phyloP scores from a whole-genome alignment of 495 filamentous ascomycete genomes.

The Podospora pseudopauciseta region DNA sequence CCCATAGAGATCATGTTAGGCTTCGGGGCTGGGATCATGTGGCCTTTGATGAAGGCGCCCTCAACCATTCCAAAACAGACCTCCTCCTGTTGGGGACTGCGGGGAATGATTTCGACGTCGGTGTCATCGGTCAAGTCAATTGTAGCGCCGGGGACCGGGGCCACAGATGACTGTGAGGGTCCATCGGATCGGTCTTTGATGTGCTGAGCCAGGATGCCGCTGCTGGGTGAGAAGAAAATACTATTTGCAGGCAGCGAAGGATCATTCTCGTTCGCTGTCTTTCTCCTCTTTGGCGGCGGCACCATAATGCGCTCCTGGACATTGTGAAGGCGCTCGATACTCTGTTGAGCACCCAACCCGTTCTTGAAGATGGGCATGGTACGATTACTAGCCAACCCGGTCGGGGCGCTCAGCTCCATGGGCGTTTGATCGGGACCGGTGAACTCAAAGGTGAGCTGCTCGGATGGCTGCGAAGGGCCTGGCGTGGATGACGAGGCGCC shows the following conservation, averaged over 20 bases:
- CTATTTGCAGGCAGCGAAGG: slow-evolving; percentile 34
- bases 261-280: slow-evolving; percentile 48
- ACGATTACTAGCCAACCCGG: slow-evolving; percentile 14
- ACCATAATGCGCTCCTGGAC: slow-evolving; percentile 60
- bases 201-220: slow-evolving; percentile 60
- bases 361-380: slow-evolving; percentile 15
- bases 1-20: slow-evolving; percentile 53
- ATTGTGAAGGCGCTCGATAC: slow-evolving; percentile 69
- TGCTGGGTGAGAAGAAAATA: slow-evolving; percentile 43
- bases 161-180: slow-evolving; percentile 17
- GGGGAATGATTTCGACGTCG: slow-evolving; percentile 44
- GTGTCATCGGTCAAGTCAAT: slow-evolving; percentile 66
- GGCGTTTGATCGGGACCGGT: slow-evolving; percentile 29
- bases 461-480: slow-evolving; percentile 11
- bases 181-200: slow-evolving; percentile 54
- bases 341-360: slow-evolving; percentile 39
- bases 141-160: slow-evolving; percentile 33
- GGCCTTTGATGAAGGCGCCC: slow-evolving; percentile 62
- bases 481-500: slow-evolving; percentile 7
- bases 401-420: slow-evolving; percentile 20
- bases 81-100: slow-evolving; percentile 46
- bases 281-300: slow-evolving; percentile 62
- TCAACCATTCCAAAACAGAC: slow-evolving; percentile 85
- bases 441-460: slow-evolving; percentile 41
- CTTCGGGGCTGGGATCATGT: slow-evolving; percentile 61